phyloP scores from a whole-genome alignment of 2,329 filamentous ascomycete species.

The Epichloe amarillans region DNA sequence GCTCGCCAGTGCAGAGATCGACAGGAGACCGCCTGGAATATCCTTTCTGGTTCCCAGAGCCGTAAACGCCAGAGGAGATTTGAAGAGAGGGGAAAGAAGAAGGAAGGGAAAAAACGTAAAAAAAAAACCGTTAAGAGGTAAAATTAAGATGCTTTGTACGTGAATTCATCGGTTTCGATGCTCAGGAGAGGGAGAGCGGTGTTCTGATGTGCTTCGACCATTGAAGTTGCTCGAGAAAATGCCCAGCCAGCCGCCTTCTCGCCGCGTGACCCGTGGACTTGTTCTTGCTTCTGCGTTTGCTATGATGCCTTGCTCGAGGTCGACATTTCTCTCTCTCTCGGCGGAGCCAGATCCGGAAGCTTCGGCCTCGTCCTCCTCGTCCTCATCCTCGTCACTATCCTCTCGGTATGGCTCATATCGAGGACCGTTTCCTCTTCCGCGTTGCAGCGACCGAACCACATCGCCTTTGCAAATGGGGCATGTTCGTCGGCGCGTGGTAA shows the following conservation, averaged over 20 bases:
- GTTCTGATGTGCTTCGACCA: conserved; percentile 9
- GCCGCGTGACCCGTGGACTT: conserved; percentile 9
- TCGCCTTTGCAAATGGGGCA: conserved; percentile 98
- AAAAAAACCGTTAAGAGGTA: background rate
- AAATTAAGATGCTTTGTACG: background rate
- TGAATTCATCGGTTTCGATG: conserved; percentile 9
- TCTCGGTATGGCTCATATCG: conserved; percentile 43
- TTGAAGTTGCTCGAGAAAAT: conserved; percentile 21
- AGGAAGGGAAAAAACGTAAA: background rate
- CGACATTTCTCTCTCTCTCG: conserved; percentile 20
- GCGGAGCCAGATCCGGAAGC: conserved; percentile 18
- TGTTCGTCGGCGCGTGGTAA: conserved; percentile 88
- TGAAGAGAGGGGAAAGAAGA: background rate
- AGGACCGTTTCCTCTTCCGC: conserved; percentile 35
- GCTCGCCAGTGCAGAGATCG: background rate
- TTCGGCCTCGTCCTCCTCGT: conserved; percentile 22
- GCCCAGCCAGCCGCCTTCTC: conserved; percentile 24
- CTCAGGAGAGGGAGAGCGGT: conserved; percentile 12
- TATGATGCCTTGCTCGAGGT: conserved; percentile 31
- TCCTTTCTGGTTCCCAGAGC: background rate
- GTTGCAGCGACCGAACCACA: conserved; percentile 61
- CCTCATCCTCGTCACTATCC: conserved; percentile 29
- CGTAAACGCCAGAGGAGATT: background rate
- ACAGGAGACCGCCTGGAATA: background rate
- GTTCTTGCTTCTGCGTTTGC: conserved; percentile 11